A percentile compares a stretch with the other conserved stretches of the same genome.
These are phyloP conservation scores for Trypanosoma vivax DNA, from an alignment of 208 protist genomes.

Conservation along the genomic window DNA sequence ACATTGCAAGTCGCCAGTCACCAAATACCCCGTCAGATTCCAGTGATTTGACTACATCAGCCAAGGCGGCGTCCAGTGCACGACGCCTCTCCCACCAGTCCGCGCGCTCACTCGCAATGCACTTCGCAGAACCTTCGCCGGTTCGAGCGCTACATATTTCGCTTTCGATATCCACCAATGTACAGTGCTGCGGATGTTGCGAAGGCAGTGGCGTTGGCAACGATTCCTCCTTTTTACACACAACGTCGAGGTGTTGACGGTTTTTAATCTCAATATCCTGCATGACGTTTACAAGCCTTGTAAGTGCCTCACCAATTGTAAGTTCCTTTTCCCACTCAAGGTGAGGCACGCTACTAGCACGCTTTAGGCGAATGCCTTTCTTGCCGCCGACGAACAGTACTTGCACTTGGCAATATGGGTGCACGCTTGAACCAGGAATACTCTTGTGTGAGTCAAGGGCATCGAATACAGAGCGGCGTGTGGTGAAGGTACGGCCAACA, in stretches of 20 bases:
- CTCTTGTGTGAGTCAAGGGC: neutral
- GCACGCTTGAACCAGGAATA: neutral
- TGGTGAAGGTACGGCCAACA: conserved; percentile 13
- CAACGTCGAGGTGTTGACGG: conserved; percentile 4
- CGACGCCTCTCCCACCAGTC: conserved; percentile 18
- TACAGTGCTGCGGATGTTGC: too few species aligned
- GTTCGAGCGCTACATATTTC: too few species aligned
- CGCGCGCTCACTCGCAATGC: neutral
- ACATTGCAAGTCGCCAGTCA: conserved; percentile 26
- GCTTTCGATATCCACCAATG: too few species aligned
- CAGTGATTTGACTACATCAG: conserved; percentile 23
- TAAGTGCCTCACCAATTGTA: neutral
- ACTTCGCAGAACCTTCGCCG: neutral
- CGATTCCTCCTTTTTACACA: neutral
- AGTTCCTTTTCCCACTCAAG: conserved; percentile 15
- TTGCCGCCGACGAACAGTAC: neutral
- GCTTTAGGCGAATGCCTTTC: conserved; percentile 3
- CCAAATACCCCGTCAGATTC: conserved; percentile 24
- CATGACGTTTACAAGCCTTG: conserved; percentile 6
- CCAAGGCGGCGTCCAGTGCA: conserved; percentile 11
- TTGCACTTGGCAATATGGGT: conserved; percentile 4
- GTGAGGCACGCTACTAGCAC: neutral
- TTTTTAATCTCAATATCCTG: conserved; percentile 15
- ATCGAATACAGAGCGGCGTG: conserved; percentile 10
- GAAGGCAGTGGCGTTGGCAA: too few species aligned